Percentiles rank a stretch among this genome's conserved stretches.
phyloP scores from a whole-genome alignment of 495 filamentous ascomycete genomes.

The Sabuloglossum arenarium region DNA sequence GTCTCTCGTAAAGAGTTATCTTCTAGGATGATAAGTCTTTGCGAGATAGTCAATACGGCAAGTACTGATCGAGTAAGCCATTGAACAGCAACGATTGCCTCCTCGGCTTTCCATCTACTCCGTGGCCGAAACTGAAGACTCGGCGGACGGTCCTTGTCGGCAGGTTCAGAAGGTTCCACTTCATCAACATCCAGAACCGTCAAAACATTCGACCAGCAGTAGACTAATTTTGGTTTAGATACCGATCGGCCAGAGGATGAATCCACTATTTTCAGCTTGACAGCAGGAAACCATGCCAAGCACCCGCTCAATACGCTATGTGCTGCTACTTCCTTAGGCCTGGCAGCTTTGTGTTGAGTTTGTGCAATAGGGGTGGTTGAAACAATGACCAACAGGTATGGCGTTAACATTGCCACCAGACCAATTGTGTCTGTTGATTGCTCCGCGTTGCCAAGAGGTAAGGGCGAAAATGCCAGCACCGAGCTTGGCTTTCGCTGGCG shows the following conservation, averaged over 20 bases:
- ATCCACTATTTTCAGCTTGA: constrained; percentile 65
- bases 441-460: constrained; percentile 83
- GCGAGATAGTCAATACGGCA: constrained; percentile 78
- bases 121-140: constrained; percentile 59
- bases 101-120: constrained; percentile 81
- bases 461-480: constrained; percentile 72
- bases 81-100: constrained; percentile 90
- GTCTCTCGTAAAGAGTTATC: constrained; percentile 74
- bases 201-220: constrained; percentile 93
- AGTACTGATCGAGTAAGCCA: constrained; percentile 92
- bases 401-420: constrained; percentile 86
- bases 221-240: constrained; percentile 75
- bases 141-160: constrained; percentile 45
- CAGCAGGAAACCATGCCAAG: constrained; percentile 91
- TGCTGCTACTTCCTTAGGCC: constrained; percentile 74
- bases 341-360: constrained; percentile 79
- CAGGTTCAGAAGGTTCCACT: constrained; percentile 36
- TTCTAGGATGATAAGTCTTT: constrained; percentile 79
- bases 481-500: constrained; percentile 80
- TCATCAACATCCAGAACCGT: constrained; percentile 79
- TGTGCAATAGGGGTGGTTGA: constrained; percentile 91
- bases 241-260: constrained; percentile 23
- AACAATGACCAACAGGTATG: constrained; percentile 86
- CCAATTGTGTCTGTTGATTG: constrained; percentile 75
- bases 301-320: constrained; percentile 86